Percentiles rank a stretch among this genome's conserved stretches.
phyloP scores from a whole-genome alignment of 106 monocot genomes.

The Iris macrosiphon region DNA sequence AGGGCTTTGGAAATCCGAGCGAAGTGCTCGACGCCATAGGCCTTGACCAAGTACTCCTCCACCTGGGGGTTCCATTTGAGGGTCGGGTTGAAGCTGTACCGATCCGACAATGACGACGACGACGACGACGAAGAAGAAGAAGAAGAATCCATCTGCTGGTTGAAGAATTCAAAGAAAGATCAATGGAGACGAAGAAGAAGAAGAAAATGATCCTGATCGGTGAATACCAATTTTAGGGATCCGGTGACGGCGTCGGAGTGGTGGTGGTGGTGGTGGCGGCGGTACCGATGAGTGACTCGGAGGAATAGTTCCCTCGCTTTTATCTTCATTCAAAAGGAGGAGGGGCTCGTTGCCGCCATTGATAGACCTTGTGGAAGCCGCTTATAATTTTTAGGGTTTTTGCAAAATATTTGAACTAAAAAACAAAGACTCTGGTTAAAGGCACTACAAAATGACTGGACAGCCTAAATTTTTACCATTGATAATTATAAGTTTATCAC shows the following conservation, averaged over 20 bases:
- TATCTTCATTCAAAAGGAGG: constrained; percentile 19
- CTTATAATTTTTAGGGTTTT: too few species aligned
- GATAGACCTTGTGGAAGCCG: too few species aligned
- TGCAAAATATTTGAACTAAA: too few species aligned
- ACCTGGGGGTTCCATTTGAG: constrained; percentile 78
- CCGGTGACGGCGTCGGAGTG: too few species aligned
- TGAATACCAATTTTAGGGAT: not conserved
- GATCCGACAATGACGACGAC: constrained; percentile 13
- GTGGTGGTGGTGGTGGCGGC: too few species aligned
- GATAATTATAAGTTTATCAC: too few species aligned
- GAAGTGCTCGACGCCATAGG: constrained; percentile 83
- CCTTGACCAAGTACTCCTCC: constrained; percentile 81
- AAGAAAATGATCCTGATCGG: not conserved
- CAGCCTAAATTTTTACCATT: too few species aligned
- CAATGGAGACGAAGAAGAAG: not conserved
- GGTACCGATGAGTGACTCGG: not conserved
- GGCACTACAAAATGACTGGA: too few species aligned
- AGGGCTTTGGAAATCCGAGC: constrained; percentile 74
- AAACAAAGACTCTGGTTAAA: too few species aligned
- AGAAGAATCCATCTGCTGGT: constrained; percentile 40
- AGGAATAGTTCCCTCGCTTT: constrained; percentile 13
- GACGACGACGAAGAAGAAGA: constrained; percentile 13
- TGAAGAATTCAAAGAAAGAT: not conserved
- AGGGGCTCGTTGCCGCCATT: too few species aligned
- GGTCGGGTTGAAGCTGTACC: constrained; percentile 62